Evolutionary conservation across 1,284 basidiomycete genomes (phyloP).

Genomic region (Sporisorium graminicola): DNA sequence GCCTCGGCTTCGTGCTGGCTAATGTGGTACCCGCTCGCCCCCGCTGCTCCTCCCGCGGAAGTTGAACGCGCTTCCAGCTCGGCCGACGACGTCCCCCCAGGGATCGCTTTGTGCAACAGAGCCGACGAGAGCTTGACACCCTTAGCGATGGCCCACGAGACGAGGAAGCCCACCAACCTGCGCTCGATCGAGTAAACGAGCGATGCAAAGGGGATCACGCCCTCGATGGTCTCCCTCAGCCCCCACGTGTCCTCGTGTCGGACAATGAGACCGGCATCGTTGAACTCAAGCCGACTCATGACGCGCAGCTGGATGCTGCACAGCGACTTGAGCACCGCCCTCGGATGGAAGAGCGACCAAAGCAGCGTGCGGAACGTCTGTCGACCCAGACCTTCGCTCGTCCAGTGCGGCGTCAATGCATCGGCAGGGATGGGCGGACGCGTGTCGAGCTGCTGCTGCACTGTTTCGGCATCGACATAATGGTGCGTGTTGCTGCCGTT

Average conservation of each 20-base stretch:
- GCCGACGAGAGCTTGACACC: slow-evolving; percentile 58
- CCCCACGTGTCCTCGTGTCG: slow-evolving; percentile 69
- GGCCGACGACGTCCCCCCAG: slow-evolving; percentile 21
- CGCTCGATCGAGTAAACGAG: slow-evolving; percentile 63
- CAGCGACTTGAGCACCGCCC: slow-evolving; percentile 55
- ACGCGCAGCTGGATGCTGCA: slow-evolving; percentile 67
- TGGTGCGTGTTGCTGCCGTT: slow-evolving; percentile 32
- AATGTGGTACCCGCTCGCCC: slow-evolving; percentile 16
- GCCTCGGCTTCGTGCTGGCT: slow-evolving; percentile 44
- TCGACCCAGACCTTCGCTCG: slow-evolving; percentile 61
- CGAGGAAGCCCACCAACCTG: slow-evolving; percentile 60
- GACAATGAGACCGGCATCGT: slow-evolving; percentile 68
- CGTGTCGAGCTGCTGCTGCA: slow-evolving; percentile 41
- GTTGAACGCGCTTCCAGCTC: slow-evolving; percentile 20
- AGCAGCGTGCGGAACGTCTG: slow-evolving; percentile 57
- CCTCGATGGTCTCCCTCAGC: slow-evolving; percentile 66
- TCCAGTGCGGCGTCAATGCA: slow-evolving; percentile 65
- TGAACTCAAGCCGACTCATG: slow-evolving; percentile 69
- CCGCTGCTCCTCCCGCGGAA: background rate
- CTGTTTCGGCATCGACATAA: slow-evolving; percentile 43
- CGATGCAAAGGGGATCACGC: slow-evolving; percentile 64
- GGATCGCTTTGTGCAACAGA: slow-evolving; percentile 43
- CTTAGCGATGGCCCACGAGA: slow-evolving; percentile 61
- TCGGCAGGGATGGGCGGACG: slow-evolving; percentile 61
- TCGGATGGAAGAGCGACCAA: slow-evolving; percentile 61